Conservation (phyloP, 2,329 filamentous ascomycete species). For the Triangularia verruculosa region DNA sequence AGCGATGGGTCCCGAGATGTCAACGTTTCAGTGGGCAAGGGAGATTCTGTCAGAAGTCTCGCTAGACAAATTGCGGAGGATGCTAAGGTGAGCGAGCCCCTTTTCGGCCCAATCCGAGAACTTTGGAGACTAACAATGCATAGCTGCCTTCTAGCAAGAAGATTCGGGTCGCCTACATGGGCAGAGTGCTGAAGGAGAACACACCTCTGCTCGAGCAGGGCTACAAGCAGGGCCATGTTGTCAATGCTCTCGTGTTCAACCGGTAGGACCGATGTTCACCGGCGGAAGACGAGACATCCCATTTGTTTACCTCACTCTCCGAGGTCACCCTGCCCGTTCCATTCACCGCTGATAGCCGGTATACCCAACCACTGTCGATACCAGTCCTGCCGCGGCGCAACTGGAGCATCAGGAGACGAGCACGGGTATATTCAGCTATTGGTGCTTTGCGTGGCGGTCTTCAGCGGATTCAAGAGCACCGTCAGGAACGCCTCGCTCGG, state of each 20-base stretch:
- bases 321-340: not conserved
- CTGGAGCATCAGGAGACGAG: not conserved
- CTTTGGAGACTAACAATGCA: slow-evolving; percentile 1
- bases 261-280: slow-evolving; percentile 33
- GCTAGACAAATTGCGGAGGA: slow-evolving; percentile 61
- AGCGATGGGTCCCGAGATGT: slow-evolving; percentile 68
- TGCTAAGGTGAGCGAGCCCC: slow-evolving; percentile 52
- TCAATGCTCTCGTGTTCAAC: slow-evolving; percentile 72
- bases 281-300: not conserved
- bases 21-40: slow-evolving; percentile 52
- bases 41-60: slow-evolving; percentile 63
- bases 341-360: not conserved
- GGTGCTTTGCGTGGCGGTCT: not conserved
- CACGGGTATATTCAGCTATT: not conserved
- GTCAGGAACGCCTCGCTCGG: not conserved
- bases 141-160: slow-evolving; percentile 58
- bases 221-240: slow-evolving; percentile 70
- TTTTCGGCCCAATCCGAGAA: not conserved
- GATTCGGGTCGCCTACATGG: slow-evolving; percentile 75
- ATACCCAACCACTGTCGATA: not conserved
- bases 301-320: not conserved
- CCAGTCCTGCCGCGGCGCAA: not conserved
- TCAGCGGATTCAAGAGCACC: not conserved
- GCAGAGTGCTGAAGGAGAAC: slow-evolving; percentile 71
- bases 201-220: slow-evolving; percentile 64